Percentiles rank a stretch among this genome's conserved stretches.
These are phyloP conservation scores for Saccharomyces hybrid DNA, from an alignment of 1,139 yeast species.

Conservation along the genomic window DNA sequence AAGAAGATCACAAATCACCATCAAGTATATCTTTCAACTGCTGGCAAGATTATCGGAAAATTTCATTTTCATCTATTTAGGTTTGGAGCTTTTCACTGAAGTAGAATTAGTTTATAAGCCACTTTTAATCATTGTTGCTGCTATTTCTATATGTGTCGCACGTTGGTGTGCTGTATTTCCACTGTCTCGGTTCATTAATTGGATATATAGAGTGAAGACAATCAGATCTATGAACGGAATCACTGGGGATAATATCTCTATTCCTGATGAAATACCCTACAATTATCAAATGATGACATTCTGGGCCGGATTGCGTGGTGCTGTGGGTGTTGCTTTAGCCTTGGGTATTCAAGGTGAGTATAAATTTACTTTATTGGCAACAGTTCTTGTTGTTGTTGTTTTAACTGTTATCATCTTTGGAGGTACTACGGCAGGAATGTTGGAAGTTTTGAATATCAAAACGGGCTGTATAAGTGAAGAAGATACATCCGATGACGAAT, in stretches of 20 bases:
- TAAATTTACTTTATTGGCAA: slow-evolving; percentile 81
- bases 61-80: slow-evolving; percentile 91
- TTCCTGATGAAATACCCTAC: slow-evolving; percentile 88
- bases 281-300: slow-evolving; percentile 98
- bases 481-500: slow-evolving; percentile 87
- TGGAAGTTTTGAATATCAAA: slow-evolving; percentile 85
- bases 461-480: slow-evolving; percentile 82
- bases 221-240: slow-evolving; percentile 23
- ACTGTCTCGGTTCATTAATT: slow-evolving; percentile 73
- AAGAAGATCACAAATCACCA: slow-evolving; percentile 90
- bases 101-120: slow-evolving; percentile 95
- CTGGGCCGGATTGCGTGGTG: slow-evolving; percentile 99
- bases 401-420: slow-evolving; percentile 94
- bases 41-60: slow-evolving; percentile 93
- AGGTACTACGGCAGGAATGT: slow-evolving; percentile 97
- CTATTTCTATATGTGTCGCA: slow-evolving; percentile 85
- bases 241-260: slow-evolving; percentile 37
- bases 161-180: slow-evolving; percentile 99
- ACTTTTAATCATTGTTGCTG: slow-evolving; percentile 78
- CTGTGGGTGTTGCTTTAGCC: slow-evolving; percentile 98
- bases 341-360: slow-evolving; percentile 96
- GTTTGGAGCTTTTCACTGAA: slow-evolving; percentile 89
- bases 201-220: slow-evolving; percentile 56
- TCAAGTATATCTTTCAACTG: slow-evolving; percentile 87
- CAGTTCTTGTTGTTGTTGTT: slow-evolving; percentile 93